Conservation (phyloP, 1,139 yeast genomes). For the Taphrina flavorubra region DNA sequence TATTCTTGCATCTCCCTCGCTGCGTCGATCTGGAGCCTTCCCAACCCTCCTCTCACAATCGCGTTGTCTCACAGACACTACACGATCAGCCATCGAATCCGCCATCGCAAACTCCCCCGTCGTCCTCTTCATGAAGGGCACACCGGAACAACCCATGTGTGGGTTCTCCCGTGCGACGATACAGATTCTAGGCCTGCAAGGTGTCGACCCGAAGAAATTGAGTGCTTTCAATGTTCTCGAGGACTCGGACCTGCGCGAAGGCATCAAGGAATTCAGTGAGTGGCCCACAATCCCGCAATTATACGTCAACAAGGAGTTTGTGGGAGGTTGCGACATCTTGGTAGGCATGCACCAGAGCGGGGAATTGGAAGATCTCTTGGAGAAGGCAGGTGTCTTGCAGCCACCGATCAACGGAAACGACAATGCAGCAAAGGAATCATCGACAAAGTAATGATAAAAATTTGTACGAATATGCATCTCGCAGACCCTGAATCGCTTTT, state of each 20-base stretch:
- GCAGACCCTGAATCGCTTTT: conserved; percentile 3
- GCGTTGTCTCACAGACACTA: conserved; percentile 25
- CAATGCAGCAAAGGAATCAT: background rate
- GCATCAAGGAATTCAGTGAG: conserved; percentile 90
- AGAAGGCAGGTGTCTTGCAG: conserved; percentile 69
- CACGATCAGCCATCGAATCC: conserved; percentile 35
- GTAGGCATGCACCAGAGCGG: conserved; percentile 61
- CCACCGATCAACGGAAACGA: conserved; percentile 24
- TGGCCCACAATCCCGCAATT: conserved; percentile 90
- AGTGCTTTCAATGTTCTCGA: conserved; percentile 97
- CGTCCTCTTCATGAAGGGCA: conserved; percentile 93
- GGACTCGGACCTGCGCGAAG: conserved; percentile 87
- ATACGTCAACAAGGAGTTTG: conserved; percentile 71
- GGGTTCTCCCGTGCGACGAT: conserved; percentile 97
- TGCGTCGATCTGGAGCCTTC: conserved; percentile 15
- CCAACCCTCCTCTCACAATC: conserved; percentile 30
- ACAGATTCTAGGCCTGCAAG: conserved; percentile 91
- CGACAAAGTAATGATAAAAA: background rate
- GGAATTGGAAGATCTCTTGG: conserved; percentile 84
- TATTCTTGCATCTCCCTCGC: conserved; percentile 12
- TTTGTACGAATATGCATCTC: background rate
- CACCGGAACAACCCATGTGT: conserved; percentile 98
- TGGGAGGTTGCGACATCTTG: conserved; percentile 97
- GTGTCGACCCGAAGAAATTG: conserved; percentile 93
- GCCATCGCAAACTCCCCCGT: conserved; percentile 60